Base-by-base conservation (phyloP, 768 basidiomycete genomes). In the Lepiota brunneoincarnata region DNA sequence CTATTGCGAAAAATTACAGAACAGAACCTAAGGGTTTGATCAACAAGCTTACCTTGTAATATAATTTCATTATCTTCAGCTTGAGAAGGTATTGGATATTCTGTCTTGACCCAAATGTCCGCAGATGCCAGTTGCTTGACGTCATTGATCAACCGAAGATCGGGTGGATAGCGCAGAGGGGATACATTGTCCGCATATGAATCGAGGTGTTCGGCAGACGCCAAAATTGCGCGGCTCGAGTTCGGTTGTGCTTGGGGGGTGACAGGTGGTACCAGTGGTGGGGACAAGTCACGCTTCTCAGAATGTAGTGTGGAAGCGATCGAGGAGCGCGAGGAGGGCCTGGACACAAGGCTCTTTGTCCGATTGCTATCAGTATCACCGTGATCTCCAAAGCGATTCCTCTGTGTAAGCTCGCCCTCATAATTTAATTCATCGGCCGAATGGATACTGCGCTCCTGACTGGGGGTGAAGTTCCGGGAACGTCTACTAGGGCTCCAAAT, bases 291-390 rank as follows among this genome's bases (percentile, higher is more conserved):
- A 52, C 63, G 67, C 61, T 65, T 67, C 55, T 74, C 70, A 58
- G 80, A 80, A 49, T 64, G 69, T 38, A 71, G 72, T 23, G 76
- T 73, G 49, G 84, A 84, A n/a, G 77, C 78, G 59, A 78, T 78
- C 40, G 81, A 82, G 12, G 83, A 84, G 44, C 78, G 78, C 57
- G 82, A 83, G 35, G 70, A 68, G 37, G 79, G 79, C 59, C 78
- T 72, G 47, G 76, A 75, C 62, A 69, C 69, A 12, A 23, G 40
- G 34, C 41, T 51, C 50, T 38, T 45, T 34, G 26, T 11, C 49
- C 24, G 43, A 10, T 49, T 51, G 24, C 39, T 61, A 55, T 9
- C 51, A 58, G 39, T 56, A 60, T 42, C 61, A 65, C 47, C 49
- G 58, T 59, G 55, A 62, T 37, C 58, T 59, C 12, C 34, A 54